A percentile compares a stretch with the other conserved stretches of the same genome.
These are phyloP conservation scores for Kregervanrija delftensis DNA, from an alignment of 805 yeast genomes.

Conservation along the genomic window DNA sequence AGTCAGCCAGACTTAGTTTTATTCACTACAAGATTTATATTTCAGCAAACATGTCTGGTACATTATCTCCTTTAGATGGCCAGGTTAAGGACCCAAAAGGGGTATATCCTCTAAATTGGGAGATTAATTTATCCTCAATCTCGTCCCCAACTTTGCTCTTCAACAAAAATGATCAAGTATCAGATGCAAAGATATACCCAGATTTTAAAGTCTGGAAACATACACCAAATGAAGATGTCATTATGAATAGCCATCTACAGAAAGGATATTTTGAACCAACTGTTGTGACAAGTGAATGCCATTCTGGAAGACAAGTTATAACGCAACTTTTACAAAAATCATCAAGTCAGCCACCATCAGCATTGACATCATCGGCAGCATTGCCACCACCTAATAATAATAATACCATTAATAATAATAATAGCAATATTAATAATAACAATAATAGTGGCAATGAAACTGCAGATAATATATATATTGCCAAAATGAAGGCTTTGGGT, in stretches of 20 bases:
- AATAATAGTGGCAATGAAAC: conserved; percentile 1
- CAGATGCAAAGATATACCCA: conserved; percentile 38
- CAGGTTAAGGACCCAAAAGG: conserved; percentile 23
- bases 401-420: not conserved
- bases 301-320: conserved; percentile 58
- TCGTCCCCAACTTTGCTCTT: not conserved
- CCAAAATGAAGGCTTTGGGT: conserved; percentile 33
- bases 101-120: conserved; percentile 26
- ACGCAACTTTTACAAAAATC: conserved; percentile 21
- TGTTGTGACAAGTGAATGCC: conserved; percentile 56
- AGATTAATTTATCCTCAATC: conserved; percentile 5
- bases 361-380: conserved; percentile 6
- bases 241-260: conserved; percentile 51
- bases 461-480: conserved; percentile 9
- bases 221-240: conserved; percentile 43
- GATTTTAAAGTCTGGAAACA: conserved; percentile 72
- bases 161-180: not conserved
- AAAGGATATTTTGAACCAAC: conserved; percentile 68
- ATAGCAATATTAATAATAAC: not conserved
- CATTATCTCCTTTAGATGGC: conserved; percentile 10
- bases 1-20: not conserved
- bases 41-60: not conserved
- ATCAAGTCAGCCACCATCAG: conserved; percentile 6
- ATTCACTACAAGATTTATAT: not conserved
- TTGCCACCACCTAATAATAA: conserved; percentile 20